Evolutionary conservation across 305 asterid species (phyloP).

Genomic region (Striga hermonthica): DNA sequence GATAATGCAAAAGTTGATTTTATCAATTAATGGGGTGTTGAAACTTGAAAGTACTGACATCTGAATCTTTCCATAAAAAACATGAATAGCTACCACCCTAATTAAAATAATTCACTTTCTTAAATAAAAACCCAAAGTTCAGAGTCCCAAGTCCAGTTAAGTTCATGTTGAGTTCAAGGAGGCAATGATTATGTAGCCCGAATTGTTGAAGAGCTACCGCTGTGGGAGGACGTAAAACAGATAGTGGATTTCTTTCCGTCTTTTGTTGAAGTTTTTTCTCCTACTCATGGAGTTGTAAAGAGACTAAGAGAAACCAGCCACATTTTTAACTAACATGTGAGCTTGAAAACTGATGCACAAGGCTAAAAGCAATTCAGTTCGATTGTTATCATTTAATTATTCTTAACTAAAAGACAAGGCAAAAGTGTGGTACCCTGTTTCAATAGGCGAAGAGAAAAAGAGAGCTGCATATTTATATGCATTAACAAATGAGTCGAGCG

Average conservation of each 20-base stretch:
- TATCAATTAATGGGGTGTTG: background rate
- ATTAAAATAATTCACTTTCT: no score
- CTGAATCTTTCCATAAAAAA: background rate
- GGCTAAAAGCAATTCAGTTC: background rate
- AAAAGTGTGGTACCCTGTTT: slow-evolving; percentile 53
- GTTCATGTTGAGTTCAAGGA: no score
- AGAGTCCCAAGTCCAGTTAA: no score
- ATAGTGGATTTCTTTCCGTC: no score
- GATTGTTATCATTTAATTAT: background rate
- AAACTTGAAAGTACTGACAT: background rate
- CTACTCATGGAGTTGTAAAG: background rate
- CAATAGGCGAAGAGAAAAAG: slow-evolving; percentile 70
- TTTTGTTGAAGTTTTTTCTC: no score
- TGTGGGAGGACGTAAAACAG: no score
- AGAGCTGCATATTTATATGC: slow-evolving; percentile 76
- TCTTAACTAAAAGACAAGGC: slow-evolving; percentile 11
- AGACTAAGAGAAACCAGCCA: background rate
- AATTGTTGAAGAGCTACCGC: no score
- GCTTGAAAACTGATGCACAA: background rate
- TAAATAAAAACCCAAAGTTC: no score
- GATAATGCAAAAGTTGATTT: slow-evolving; percentile 26
- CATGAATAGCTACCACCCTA: no score
- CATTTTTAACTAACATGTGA: background rate
- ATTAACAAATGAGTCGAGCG: slow-evolving; percentile 77
- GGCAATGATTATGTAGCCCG: no score